Evolutionary conservation across 2,329 filamentous ascomycete species (phyloP).

Genomic region (Furcasterigmium furcatum): DNA sequence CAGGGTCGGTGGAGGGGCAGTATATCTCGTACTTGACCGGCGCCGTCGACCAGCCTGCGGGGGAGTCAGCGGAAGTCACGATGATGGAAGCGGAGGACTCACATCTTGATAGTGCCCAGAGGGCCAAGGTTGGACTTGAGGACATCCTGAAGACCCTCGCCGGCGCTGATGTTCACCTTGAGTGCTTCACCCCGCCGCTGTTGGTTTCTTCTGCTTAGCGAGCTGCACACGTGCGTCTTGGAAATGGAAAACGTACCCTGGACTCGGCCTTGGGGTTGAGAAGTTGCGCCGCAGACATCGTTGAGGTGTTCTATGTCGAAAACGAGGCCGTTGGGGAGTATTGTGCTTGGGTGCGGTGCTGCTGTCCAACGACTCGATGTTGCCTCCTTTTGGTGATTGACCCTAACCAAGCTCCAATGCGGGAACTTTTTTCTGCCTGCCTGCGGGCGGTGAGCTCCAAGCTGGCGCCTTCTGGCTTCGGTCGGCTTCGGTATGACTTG

Average conservation of each 20-base stretch:
- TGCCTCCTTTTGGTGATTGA: background rate
- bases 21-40: constrained; percentile 55
- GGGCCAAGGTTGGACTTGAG: constrained; percentile 95
- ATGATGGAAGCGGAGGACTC: constrained; percentile 16
- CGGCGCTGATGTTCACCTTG: constrained; percentile 93
- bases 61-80: constrained; percentile 19
- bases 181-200: constrained; percentile 96
- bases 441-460: constrained; percentile 3
- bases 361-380: background rate
- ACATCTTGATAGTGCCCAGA: constrained; percentile 95
- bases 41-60: constrained; percentile 63
- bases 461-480: no score
- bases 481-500: background rate
- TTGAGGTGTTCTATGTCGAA: constrained; percentile 13
- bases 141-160: constrained; percentile 90
- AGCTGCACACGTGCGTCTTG: constrained; percentile 32
- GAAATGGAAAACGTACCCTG: constrained; percentile 58
- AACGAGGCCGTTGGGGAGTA: background rate
- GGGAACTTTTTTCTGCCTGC: constrained; percentile 7
- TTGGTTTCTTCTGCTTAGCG: constrained; percentile 26
- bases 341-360: background rate
- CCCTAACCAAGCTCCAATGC: constrained; percentile 5
- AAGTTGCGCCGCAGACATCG: constrained; percentile 95
- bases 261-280: constrained; percentile 99
- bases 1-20: constrained; percentile 6